A percentile compares a stretch with the other conserved stretches of the same genome.
These are phyloP conservation scores for Thielaviopsis cerberus DNA, from an alignment of 2,329 filamentous ascomycete genomes.

Conservation along the genomic window DNA sequence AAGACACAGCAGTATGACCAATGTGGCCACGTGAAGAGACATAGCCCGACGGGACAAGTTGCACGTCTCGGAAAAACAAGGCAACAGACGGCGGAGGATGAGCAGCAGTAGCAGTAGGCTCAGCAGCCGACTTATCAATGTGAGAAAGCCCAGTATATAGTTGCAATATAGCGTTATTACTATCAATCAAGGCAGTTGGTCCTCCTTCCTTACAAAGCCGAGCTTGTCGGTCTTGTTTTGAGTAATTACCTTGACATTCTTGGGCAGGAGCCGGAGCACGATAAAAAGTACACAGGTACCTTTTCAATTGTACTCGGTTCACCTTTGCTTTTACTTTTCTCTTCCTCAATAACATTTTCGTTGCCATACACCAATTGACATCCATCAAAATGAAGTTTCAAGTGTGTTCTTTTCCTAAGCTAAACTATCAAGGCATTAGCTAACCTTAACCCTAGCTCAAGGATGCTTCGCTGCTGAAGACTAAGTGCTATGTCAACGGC, in stretches of 20 bases:
- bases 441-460: conserved; percentile 36
- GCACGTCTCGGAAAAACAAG: background rate
- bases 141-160: too few relatives aligned
- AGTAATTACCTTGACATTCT: background rate
- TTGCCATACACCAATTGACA: background rate
- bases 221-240: background rate
- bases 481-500: conserved; percentile 74
- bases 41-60: background rate
- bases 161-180: background rate
- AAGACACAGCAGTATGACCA: background rate
- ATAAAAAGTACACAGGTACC: background rate
- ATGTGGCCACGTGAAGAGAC: background rate
- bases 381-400: background rate
- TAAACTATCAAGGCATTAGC: background rate
- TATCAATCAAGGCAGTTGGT: background rate
- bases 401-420: background rate
- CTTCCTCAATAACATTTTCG: background rate
- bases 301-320: background rate
- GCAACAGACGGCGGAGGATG: background rate
- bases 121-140: background rate
- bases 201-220: background rate
- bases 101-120: background rate
- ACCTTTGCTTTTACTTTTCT: background rate
- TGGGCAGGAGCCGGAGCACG: background rate
- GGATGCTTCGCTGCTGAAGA: conserved; percentile 67